These are phyloP conservation scores for Medicago arabica DNA, from an alignment of 306 rosid species.

Conservation along the genomic window DNA sequence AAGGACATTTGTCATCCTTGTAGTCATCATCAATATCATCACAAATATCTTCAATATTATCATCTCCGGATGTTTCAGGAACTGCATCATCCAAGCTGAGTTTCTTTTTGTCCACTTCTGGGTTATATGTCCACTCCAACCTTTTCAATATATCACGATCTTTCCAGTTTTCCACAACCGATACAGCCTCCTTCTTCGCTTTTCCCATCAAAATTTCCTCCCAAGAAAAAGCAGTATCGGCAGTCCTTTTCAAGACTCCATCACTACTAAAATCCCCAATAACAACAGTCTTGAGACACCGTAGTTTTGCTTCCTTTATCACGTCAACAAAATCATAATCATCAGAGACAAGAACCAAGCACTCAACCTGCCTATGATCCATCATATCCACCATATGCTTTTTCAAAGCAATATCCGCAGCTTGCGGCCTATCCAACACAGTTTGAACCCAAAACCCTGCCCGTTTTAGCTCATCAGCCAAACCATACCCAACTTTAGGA, in stretches of 20 bases:
- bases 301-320: conserved; percentile 73
- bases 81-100: conserved; percentile 36
- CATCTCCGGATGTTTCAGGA: conserved; percentile 50
- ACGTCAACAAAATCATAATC: conserved; percentile 70
- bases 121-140: conserved; percentile 83
- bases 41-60: conserved; percentile 40
- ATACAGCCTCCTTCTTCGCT: conserved; percentile 73
- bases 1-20: conserved; percentile 50
- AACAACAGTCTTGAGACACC: conserved; percentile 74
- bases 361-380: conserved; percentile 66
- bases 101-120: conserved; percentile 50
- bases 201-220: conserved; percentile 79
- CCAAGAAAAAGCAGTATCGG: conserved; percentile 77
- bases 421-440: conserved; percentile 59
- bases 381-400: conserved; percentile 72
- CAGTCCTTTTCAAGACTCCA: conserved; percentile 79
- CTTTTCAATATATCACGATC: conserved; percentile 75
- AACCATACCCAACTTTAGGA: conserved; percentile 66
- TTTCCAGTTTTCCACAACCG: conserved; percentile 78
- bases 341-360: conserved; percentile 85
- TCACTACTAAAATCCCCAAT: conserved; percentile 69
- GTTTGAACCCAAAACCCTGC: conserved; percentile 75
- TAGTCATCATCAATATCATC: conserved; percentile 47
- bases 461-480: conserved; percentile 68
- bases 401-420: conserved; percentile 57